Percentiles rank a stretch among this genome's conserved stretches.
Evolutionary conservation across 2,329 filamentous ascomycete species (phyloP).

Genomic region (Neofusicoccum ribis): DNA sequence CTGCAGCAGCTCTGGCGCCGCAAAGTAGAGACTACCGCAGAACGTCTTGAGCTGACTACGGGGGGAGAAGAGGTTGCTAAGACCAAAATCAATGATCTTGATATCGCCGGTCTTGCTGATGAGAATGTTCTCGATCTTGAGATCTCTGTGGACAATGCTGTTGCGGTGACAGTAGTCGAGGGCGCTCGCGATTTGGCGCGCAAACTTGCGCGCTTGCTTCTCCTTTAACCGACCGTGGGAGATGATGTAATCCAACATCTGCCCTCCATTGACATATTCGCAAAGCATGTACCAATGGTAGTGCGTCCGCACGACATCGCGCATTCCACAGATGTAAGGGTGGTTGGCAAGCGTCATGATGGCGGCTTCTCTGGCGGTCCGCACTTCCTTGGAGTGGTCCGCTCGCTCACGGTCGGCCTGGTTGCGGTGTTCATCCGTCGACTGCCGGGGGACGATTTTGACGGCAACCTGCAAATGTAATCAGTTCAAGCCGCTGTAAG

Average conservation of each 20-base stretch:
- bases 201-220: slow-evolving; percentile 97
- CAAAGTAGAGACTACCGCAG: slow-evolving; percentile 96
- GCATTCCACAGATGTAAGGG: slow-evolving; percentile 92
- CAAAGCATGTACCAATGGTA: slow-evolving; percentile 99
- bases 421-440: slow-evolving; percentile 77
- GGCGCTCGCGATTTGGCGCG: slow-evolving; percentile 92
- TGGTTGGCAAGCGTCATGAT: slow-evolving; percentile 94
- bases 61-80: slow-evolving; percentile 94
- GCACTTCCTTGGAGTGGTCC: slow-evolving; percentile 94
- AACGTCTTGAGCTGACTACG: slow-evolving; percentile 88
- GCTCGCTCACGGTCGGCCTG: slow-evolving; percentile 79
- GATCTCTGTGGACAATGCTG: slow-evolving; percentile 93
- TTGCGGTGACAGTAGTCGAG: slow-evolving; percentile 97
- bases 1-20: slow-evolving; percentile 89
- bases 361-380: slow-evolving; percentile 90
- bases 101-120: slow-evolving; percentile 99
- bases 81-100: slow-evolving; percentile 97
- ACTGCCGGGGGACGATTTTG: slow-evolving; percentile 92
- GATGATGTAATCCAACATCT: slow-evolving; percentile 99
- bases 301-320: slow-evolving; percentile 91
- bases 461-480: slow-evolving; percentile 71
- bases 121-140: slow-evolving; percentile 99
- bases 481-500: slow-evolving; percentile 17
- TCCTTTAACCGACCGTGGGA: slow-evolving; percentile 97
- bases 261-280: slow-evolving; percentile 96